Evolutionary conservation across 2,329 filamentous ascomycete genomes (phyloP).

Genomic region (Epichloe coenophiala): DNA sequence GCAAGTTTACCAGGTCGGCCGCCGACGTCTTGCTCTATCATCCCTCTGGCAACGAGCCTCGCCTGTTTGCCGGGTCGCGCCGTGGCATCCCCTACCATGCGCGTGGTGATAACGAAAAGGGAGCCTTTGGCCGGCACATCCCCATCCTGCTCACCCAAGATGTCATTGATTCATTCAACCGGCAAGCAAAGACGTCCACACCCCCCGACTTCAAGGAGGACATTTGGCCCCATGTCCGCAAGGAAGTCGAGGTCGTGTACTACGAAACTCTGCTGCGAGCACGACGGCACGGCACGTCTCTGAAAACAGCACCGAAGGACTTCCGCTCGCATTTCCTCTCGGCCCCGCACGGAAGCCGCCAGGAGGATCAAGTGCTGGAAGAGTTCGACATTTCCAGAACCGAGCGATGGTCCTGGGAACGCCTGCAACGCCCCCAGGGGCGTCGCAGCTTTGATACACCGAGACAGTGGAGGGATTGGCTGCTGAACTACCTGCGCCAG

Average conservation of each 20-base stretch:
- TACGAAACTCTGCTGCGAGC: conserved; percentile 2
- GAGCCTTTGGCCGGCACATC: conserved; percentile 1
- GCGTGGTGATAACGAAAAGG: conserved; percentile 4
- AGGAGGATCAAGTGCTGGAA: conserved; percentile 2
- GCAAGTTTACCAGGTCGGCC: not conserved
- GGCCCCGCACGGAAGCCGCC: not conserved
- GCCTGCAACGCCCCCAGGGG: not conserved
- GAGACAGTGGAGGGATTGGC: conserved; percentile 1
- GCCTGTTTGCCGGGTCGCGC: conserved; percentile 4
- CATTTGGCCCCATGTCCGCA: conserved; percentile 1
- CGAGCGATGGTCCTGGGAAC: conserved; percentile 5
- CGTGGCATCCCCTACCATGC: conserved; percentile 5
- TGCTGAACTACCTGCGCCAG: not conserved
- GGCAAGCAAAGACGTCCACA: not conserved
- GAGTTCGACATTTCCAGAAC: conserved; percentile 1
- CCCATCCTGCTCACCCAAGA: not conserved
- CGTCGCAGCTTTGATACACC: not conserved
- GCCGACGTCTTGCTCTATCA: not conserved
- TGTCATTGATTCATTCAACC: conserved; percentile 1
- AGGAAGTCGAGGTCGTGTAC: conserved; percentile 4
- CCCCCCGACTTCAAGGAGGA: conserved; percentile 2
- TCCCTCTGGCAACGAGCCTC: conserved; percentile 3
- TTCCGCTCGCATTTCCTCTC: conserved; percentile 1
- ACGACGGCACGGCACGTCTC: not conserved
- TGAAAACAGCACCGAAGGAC: not conserved